Conservation (phyloP, 371 early-diverging fungal genomes). For the Saksenaea oblongispora region DNA sequence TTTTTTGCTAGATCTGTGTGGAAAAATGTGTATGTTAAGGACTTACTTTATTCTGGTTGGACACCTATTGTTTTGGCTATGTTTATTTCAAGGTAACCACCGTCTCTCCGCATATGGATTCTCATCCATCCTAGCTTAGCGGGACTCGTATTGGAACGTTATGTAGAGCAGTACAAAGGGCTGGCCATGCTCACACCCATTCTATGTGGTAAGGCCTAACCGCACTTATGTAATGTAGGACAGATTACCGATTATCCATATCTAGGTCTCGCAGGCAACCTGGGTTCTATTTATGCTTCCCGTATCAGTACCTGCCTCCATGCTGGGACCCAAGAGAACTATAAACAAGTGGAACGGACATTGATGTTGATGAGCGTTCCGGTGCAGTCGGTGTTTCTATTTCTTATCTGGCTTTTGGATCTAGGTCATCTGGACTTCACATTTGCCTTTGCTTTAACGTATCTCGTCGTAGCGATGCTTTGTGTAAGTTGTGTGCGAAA, state of each 20-base stretch:
- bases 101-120: neutral
- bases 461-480: constrained; percentile 42
- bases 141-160: constrained; percentile 82
- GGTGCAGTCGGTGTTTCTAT: constrained; percentile 70
- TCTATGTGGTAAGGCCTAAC: constrained; percentile 56
- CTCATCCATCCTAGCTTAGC: constrained; percentile 51
- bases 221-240: neutral
- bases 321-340: constrained; percentile 54
- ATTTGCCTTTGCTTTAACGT: constrained; percentile 36
- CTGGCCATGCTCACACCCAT: constrained; percentile 80
- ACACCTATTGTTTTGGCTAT: constrained; percentile 78
- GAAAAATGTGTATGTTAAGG: constrained; percentile 61
- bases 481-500: constrained; percentile 35
- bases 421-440: constrained; percentile 56
- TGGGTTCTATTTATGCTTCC: constrained; percentile 84
- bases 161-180: constrained; percentile 71
- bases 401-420: constrained; percentile 55
- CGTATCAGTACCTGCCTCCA: constrained; percentile 84
- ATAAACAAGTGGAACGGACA: constrained; percentile 56
- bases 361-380: constrained; percentile 76
- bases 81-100: constrained; percentile 67
- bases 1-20: constrained; percentile 57
- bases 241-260: neutral
- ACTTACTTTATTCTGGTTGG: constrained; percentile 79
- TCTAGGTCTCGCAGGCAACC: constrained; percentile 67